Evolutionary conservation across 495 filamentous ascomycete genomes (phyloP).

Genomic region (Neohortaea acidophila): DNA sequence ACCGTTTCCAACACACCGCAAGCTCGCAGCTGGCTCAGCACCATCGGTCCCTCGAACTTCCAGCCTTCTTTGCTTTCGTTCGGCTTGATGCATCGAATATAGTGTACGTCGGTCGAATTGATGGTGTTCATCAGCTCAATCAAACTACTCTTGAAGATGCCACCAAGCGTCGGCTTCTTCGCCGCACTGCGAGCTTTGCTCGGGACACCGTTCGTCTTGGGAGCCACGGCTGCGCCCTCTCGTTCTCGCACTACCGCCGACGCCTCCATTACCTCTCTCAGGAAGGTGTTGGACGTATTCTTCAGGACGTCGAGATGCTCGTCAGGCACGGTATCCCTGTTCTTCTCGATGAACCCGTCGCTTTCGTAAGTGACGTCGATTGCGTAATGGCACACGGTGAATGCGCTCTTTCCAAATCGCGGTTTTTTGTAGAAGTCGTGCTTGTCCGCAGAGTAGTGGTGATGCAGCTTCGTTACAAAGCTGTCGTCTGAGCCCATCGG

Average conservation of each 20-base stretch:
- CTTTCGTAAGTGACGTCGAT: conserved; percentile 98
- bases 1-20: conserved; percentile 99
- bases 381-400: conserved; percentile 98
- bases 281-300: conserved; percentile 70
- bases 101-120: conserved; percentile 94
- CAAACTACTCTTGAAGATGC: conserved; percentile 95
- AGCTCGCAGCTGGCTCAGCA: conserved; percentile 88
- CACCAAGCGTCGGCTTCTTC: conserved; percentile 90
- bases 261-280: conserved; percentile 69
- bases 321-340: conserved; percentile 94
- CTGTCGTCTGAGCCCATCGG: conserved; percentile 96
- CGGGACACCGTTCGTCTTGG: conserved; percentile 42
- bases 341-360: conserved; percentile 99
- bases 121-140: conserved; percentile 98
- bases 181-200: conserved; percentile 82
- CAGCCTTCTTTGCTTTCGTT: conserved; percentile 94
- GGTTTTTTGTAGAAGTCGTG: conserved; percentile 98
- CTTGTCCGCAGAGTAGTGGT: conserved; percentile 81
- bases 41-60: conserved; percentile 99
- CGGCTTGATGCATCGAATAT: conserved; percentile 98
- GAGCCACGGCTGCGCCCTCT: conserved; percentile 55
- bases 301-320: conserved; percentile 90
- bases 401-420: conserved; percentile 89
- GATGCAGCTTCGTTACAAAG: conserved; percentile 93
- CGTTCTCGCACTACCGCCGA: conserved; percentile 81